Percentiles rank a stretch among this genome's conserved stretches.
phyloP scores from a whole-genome alignment of 192 early-diverging fungal genomes.

The Radiomyces spectabilis region DNA sequence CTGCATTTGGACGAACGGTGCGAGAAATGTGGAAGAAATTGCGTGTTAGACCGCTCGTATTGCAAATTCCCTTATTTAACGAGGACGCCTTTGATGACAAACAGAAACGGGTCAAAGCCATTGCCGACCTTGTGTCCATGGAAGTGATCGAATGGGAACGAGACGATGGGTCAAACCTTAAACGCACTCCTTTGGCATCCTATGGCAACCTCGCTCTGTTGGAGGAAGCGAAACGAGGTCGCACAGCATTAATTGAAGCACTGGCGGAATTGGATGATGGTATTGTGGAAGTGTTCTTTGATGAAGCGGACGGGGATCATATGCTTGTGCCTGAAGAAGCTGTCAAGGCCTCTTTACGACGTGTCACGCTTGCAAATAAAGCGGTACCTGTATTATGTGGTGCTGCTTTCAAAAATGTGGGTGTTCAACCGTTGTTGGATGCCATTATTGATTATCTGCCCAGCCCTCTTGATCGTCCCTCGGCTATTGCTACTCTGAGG shows the following conservation, averaged over 20 bases:
- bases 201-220: conserved; percentile 29
- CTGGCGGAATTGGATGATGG: conserved; percentile 76
- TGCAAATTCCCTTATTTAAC: conserved; percentile 63
- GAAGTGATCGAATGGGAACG: conserved; percentile 55
- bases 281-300: conserved; percentile 80
- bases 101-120: conserved; percentile 46
- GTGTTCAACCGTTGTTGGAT: conserved; percentile 91
- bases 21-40: conserved; percentile 50
- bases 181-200: conserved; percentile 21
- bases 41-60: conserved; percentile 55
- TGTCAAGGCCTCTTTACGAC: conserved; percentile 58
- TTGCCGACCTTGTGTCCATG: conserved; percentile 75
- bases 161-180: conserved; percentile 32
- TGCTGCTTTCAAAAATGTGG: conserved; percentile 82
- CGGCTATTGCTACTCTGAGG: conserved; percentile 45
- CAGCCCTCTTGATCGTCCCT: conserved; percentile 61
- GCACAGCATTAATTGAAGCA: conserved; percentile 70
- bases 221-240: conserved; percentile 43
- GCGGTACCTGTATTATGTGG: conserved; percentile 84
- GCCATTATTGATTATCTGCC: conserved; percentile 84
- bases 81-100: conserved; percentile 24
- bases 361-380: conserved; percentile 58
- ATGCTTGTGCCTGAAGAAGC: conserved; percentile 52
- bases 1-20: conserved; percentile 52
- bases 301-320: conserved; percentile 65